Conservation (phyloP, 345 rosid species). For the Brassica cretica region DNA sequence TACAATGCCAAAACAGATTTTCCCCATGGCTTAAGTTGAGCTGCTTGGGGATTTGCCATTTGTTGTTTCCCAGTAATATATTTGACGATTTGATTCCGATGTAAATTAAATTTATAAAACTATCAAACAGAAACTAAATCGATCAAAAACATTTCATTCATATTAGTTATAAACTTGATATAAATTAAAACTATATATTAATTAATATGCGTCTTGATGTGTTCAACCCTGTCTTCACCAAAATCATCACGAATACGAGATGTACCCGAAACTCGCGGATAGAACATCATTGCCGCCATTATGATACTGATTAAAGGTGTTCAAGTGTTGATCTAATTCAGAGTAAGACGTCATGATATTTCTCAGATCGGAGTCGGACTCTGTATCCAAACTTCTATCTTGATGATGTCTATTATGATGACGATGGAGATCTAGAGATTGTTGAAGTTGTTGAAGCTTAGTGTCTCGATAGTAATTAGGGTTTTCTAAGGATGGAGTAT, state of each 20-base stretch:
- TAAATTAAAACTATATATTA: background rate
- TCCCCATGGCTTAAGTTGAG: background rate
- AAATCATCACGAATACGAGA: slow-evolving; percentile 8
- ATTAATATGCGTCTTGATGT: background rate
- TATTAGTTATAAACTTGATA: background rate
- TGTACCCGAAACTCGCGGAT: slow-evolving; percentile 5
- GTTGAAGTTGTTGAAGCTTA: slow-evolving; percentile 7
- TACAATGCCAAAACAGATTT: background rate
- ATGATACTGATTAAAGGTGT: slow-evolving; percentile 14
- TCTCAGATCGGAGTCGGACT: slow-evolving; percentile 13
- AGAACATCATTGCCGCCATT: background rate
- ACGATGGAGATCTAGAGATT: slow-evolving; percentile 11
- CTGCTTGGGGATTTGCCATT: slow-evolving; percentile 4
- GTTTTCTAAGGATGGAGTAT: background rate
- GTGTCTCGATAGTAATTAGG: slow-evolving; percentile 11
- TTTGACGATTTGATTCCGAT: background rate
- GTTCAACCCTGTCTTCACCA: background rate
- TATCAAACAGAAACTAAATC: slow-evolving; percentile 4
- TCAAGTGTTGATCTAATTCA: slow-evolving; percentile 23
- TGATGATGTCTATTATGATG: slow-evolving; percentile 10
- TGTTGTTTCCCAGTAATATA: slow-evolving; percentile 6
- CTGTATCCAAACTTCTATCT: background rate
- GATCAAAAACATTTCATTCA: slow-evolving; percentile 4
- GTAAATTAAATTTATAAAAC: background rate
- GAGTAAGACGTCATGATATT: slow-evolving; percentile 9